Base-by-base conservation (phyloP, 2,329 filamentous ascomycete genomes). In the Aureobasidium sp. region DNA sequence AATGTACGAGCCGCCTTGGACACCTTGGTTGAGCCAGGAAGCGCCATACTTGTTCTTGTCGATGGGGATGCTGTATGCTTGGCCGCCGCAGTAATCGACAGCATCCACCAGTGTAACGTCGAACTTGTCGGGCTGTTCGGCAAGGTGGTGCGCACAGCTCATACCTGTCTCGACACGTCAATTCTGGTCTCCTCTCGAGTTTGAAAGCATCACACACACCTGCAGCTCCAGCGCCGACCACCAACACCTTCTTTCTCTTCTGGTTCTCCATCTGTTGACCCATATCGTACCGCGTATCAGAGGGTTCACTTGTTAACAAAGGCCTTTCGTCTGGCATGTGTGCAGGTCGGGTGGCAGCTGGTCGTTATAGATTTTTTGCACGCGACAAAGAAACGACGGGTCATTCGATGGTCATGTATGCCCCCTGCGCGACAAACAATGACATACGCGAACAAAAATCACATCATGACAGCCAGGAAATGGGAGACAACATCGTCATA, bases 111-210 rank as follows among this genome's bases (percentile, higher is more conserved):
- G 68, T 0, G 85, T 88, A 13, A 89, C 79, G 47, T 84, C 81
- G 74, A 87, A 89, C 65, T 81, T 82, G 41, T 87, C 81, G 0
- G 83, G 83, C 65, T 89, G 85, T 52, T 87, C 81, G 51, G 85
- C 81, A 32, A 89, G 79, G 34, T 87, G 86, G 34, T 86, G 80
- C 12, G 87, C 86, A 71, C 86, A 88, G 61, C 84, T 84, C 85
- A 81, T 81, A 67, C 78, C 79, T 80, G 56, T 37, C 20, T 9
- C 43, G 63, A 43, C 41, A 12, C 59, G 43, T 61, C 46, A 61
- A 51, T 63, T 44, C 63, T 26, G 37, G 17, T 32, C 47, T 17
- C 8, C 4, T 39, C 13, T 32, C 29, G 8, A 32, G 5, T 32
- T 34, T 44, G 34, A 47, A 41, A 17, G 66, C 82, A 29, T 20